A percentile compares a stretch with the other conserved stretches of the same genome.
phyloP scores from a whole-genome alignment of 1,284 basidiomycete genomes.

The Ceratobasidium sp. region DNA sequence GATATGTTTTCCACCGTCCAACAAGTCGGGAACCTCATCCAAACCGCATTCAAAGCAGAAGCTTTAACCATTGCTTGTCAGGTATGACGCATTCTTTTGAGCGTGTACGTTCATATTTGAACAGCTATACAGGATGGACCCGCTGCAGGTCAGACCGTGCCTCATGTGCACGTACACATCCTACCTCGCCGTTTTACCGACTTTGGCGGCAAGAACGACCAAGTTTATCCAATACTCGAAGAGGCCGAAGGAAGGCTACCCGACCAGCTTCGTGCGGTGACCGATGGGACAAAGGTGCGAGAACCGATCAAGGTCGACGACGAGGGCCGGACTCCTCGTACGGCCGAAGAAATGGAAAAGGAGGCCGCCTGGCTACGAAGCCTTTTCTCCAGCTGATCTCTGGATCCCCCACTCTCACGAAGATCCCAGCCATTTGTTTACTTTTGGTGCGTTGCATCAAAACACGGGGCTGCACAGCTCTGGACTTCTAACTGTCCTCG shows the following conservation, averaged over 20 bases:
- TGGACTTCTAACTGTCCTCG: conserved; percentile 21
- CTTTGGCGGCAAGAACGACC: conserved; percentile 74
- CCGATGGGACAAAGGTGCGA: conserved; percentile 45
- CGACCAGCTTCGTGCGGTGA: conserved; percentile 43
- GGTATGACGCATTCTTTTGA: conserved; percentile 60
- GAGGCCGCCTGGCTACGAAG: conserved; percentile 76
- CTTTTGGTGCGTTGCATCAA: conserved; percentile 2
- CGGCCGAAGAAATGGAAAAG: conserved; percentile 77
- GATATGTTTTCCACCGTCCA: conserved; percentile 85
- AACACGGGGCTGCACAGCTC: conserved; percentile 16
- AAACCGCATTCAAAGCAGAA: conserved; percentile 79
- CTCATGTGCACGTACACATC: conserved; percentile 92
- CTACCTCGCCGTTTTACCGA: conserved; percentile 76
- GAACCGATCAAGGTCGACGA: conserved; percentile 67
- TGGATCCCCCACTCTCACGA: conserved; percentile 1
- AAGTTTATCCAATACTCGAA: conserved; percentile 83
- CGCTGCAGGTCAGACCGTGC: conserved; percentile 86
- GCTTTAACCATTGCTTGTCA: conserved; percentile 86
- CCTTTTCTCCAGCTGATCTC: conserved; percentile 60
- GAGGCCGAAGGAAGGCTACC: conserved; percentile 65
- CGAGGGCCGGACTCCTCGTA: conserved; percentile 74
- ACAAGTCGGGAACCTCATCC: conserved; percentile 73
- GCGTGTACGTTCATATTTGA: conserved; percentile 29
- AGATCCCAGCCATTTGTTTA: conserved; percentile 2
- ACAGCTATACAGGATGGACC: conserved; percentile 76